These are phyloP conservation scores for Zasmidium citrigriseum DNA, from an alignment of 2,329 filamentous ascomycete species.

Conservation along the genomic window DNA sequence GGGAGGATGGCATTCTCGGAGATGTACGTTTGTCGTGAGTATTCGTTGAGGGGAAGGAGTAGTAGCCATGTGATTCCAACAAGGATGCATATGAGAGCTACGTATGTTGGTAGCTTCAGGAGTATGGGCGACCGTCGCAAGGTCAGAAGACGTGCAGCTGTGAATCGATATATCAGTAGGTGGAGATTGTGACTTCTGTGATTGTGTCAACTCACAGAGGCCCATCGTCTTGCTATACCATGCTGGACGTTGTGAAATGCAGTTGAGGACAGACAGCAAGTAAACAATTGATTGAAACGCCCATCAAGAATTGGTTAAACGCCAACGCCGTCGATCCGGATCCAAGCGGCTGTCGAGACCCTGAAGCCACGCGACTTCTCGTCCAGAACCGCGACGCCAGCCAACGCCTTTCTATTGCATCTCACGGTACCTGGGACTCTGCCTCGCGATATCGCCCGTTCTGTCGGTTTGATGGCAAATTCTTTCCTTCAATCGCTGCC, in stretches of 20 bases:
- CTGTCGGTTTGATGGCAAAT: conserved; percentile 4
- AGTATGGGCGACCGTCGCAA: conserved; percentile 80
- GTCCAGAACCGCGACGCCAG: neutral
- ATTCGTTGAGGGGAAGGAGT: conserved; percentile 83
- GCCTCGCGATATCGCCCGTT: neutral
- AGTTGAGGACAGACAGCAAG: too few relatives aligned
- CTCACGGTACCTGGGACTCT: neutral
- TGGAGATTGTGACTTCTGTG: neutral
- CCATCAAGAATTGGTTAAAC: conserved; percentile 3
- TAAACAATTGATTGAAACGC: neutral
- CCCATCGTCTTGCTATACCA: conserved; percentile 10
- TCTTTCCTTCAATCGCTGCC: conserved; percentile 48
- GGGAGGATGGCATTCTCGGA: conserved; percentile 96
- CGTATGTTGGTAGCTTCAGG: conserved; percentile 80
- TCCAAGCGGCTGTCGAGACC: too few relatives aligned
- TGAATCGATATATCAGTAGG: neutral
- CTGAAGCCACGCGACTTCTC: neutral
- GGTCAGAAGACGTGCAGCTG: conserved; percentile 59
- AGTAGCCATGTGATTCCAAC: conserved; percentile 89
- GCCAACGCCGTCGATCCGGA: too few relatives aligned
- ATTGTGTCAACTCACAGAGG: conserved; percentile 4
- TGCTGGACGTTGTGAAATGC: neutral
- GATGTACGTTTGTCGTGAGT: conserved; percentile 91
- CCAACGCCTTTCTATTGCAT: neutral
- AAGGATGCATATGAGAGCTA: conserved; percentile 81